Base-by-base conservation (phyloP, 495 filamentous ascomycete genomes). In the Pseudevernia furfuracea region DNA sequence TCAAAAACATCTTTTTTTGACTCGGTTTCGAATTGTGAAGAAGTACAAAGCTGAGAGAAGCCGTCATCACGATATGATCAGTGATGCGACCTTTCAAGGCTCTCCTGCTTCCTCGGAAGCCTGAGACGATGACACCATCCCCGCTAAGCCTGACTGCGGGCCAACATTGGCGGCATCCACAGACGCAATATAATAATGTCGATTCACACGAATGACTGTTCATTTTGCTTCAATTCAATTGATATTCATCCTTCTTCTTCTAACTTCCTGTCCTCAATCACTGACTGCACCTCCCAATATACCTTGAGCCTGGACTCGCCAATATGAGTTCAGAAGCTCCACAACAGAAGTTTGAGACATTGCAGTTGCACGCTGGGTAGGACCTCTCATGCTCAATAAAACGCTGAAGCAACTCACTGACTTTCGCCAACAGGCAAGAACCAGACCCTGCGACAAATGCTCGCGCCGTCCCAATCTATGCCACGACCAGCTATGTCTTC, bases 341-440 rank as follows among this genome's bases (percentile, higher is more conserved):
- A 37, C 41, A 39, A 9, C 67, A 67, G 23, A 68, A 70, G 62
- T 98, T 98, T 69, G 94, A 97, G 82, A 97, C 94, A 61, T 87
- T 97, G 72, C 95, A 97, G 79, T 83, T 98, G 67, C 94, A 98
- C 76, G 94, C 92, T 74, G 93, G 93, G 91, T 94, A 85, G 58
- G 80, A 63, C 25, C 2, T 12, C 49, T 43, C 25, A 2, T 25
- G 7, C 12, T 7, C 17, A 10, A 30, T 19, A 9, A 11, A 58
- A 58, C 25, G 43, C 23, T 32, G 30, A 19, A 46, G 63, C 3
- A 30, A 65, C 67, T 70, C 48, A 69, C 56, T 53, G 39, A 64
- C 23, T n/a, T 43, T 37, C 44, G 23, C 52, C 71, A 46, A 68
- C 70, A 93, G 92, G 59, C 91, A 97, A 70, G 83, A 89, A 63